Evolutionary conservation across 768 basidiomycete species (phyloP), one percentile per base, ranked within the genome.

Genomic region (Termitomyces sp.): DNA sequence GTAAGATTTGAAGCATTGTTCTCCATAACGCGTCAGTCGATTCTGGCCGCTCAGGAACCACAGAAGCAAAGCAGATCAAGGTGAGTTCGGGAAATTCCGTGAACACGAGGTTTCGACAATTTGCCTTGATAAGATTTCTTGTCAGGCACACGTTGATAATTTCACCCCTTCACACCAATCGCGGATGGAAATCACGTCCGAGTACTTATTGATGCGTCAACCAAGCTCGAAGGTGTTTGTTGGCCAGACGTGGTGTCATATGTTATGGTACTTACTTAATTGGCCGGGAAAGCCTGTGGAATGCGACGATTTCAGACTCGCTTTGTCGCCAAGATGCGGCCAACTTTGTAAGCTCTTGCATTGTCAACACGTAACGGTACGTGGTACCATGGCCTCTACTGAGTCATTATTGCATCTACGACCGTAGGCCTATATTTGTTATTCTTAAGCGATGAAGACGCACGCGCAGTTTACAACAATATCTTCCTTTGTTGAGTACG

Each of bases 31-130:
- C 48, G 39, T 52, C 47, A 54, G 52, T 57, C 30, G 54, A 56
- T 42, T 9, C 48, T 37, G 30, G 48, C 46, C 34, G 9, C 18
- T 11, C 52, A 57, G 27, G 48, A 57, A 22, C 36, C 11, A 24
- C 36, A n/a, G 39, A 30, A 9, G 27, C 12, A 44, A 45, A 45
- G 20, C 41, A 31, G 45, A 51, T 48, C 42, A 54, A 45, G 33
- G 33, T 49, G n/a, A 20, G 2, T 51, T 62, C 64, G 64, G 64
- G 33, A 11, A 44, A 58, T 58, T 60, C 64, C 64, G 64, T 41
- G 54, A 61, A 65, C 61, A 61, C 45, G 44, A 33, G 33, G 31
- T 37, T 36, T 30, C 12, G 20, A 44, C 44, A 24, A 37, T 52
- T 52, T 52, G 36, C 46, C 30, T 45, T 52, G 37, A 53, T 53